Base-by-base conservation (phyloP, 2,329 filamentous ascomycete genomes). In the Cadophora gregata region DNA sequence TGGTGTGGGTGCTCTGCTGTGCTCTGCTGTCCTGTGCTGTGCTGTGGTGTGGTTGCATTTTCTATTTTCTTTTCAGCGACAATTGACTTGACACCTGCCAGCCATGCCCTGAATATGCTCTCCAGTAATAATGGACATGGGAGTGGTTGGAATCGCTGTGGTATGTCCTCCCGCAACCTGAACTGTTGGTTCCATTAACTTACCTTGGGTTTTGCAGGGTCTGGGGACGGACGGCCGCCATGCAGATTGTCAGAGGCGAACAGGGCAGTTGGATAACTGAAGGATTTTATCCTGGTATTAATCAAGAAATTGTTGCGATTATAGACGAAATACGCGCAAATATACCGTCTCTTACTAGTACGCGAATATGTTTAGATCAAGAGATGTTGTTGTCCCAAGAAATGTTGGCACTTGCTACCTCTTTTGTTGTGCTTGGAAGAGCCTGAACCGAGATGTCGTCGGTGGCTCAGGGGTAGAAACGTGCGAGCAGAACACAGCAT, bases 151-250 rank as follows among this genome's bases (percentile, higher is more conserved):
- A 31, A 31, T 27, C 25, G 14, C 14, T 53, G 25, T 53, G 25
- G 50, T 53, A 16, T 31, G 19, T 53, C n/a, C 16, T 29, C 50
- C 45, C 25, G 48, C 24, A 27, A 29, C 27, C 16, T 31, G 50
- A n/a, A n/a, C 19, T 16, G 21, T 14, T 27, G n/a, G 50, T 53
- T 29, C 50, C 50, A 16, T 31, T 58, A 42, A 25, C 58, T 60
- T 58, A 42, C 36, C 58, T 60, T 58, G 59, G 51, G 62, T 58
- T 42, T 31, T 33, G 12, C 48, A 58, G 51, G 62, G 36, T 58
- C 24, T 12, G 19, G 50, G 33, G 45, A 36, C 25, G 38, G 36
- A 25, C 27, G 62, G 51, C 31, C 33, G 51, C 31, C 33, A 45
- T 63, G 51, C 51, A 63, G 47, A 33, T 31, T 31, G 25, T 31